Evolutionary conservation across 306 rosid species (phyloP), one percentile per base, ranked within the genome.

Genomic region (Quercus agrifolia): DNA sequence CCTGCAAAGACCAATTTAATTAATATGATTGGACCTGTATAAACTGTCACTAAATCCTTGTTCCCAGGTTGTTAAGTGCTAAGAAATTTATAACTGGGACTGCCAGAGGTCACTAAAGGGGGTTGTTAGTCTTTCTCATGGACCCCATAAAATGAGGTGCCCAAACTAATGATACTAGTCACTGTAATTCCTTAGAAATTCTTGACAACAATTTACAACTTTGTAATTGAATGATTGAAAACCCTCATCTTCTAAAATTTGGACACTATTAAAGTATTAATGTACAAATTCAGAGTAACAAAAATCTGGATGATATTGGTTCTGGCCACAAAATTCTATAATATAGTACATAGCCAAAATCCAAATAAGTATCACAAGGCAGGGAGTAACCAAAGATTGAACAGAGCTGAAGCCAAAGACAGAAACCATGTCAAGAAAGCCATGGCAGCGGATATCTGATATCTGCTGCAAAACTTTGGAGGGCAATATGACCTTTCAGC

Each of bases 301-400:
- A 18, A 55, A 80, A 59, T 49, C 74, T 51, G 73, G 61, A 62
- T 19, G 2, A 56, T 20, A 30, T 59, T 70, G 73, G 74, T 71
- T 35, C 74, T 52, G 70, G 78, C 78, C 74, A 70, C 75, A 57
- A 31, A 71, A 27, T 6, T 8, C 6, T 1, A 0, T 23, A 2
- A 21, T 13, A 21, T 58, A 21, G 75, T 33, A 78, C 27, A 58
- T 5, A 8, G 35, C 23, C 49, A 52, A 56, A 52, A 58, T 51
- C 23, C 68, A 35, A 61, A 74, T 33, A 52, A 61, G 82, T 82
- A 80, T 87, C 80, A 86, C 80, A 91, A 77, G 51, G 96, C 89
- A 71, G 96, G 90, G 82, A 94, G 87, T 78, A 94, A 78, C 90
- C 93, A 94, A 28, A 94, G 92, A 83, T 94, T 94, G 73, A 86